These are phyloP conservation scores for Rhizophora apiculata DNA, from an alignment of 345 rosid species.

Conservation along the genomic window DNA sequence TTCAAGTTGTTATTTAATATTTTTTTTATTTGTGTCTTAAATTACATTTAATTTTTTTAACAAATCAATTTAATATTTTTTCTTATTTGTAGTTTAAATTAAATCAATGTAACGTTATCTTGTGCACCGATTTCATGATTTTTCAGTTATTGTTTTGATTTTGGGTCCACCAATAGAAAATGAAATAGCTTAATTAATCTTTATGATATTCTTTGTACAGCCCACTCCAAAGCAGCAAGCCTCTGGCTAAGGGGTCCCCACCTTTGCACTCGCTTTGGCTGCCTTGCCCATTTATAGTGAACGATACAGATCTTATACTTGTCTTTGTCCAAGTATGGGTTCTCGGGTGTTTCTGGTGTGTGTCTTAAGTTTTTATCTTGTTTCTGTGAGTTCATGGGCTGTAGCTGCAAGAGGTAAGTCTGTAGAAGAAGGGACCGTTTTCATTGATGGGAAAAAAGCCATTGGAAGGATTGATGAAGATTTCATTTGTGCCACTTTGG, in stretches of 20 bases:
- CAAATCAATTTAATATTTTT: too few species aligned
- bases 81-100: too few species aligned
- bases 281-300: slow-evolving; percentile 3
- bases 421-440: slow-evolving; percentile 43
- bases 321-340: slow-evolving; percentile 34
- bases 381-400: slow-evolving; percentile 26
- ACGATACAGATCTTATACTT: slow-evolving; percentile 22
- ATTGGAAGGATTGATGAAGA: slow-evolving; percentile 74
- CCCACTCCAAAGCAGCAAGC: background rate
- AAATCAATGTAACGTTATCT: too few species aligned
- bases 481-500: slow-evolving; percentile 89
- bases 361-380: slow-evolving; percentile 12
- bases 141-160: too few species aligned
- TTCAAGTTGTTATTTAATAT: too few species aligned
- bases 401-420: slow-evolving; percentile 18
- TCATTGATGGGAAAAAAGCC: slow-evolving; percentile 48
- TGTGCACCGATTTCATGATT: too few species aligned
- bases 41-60: too few species aligned
- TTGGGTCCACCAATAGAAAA: too few species aligned
- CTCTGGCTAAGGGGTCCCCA: background rate
- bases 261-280: slow-evolving; percentile 15
- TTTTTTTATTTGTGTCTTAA: too few species aligned
- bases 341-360: slow-evolving; percentile 28
- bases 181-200: too few species aligned
- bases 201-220: background rate